Evolutionary conservation across 2,329 filamentous ascomycete genomes (phyloP).

Genomic region (Hypoxylon sp.): DNA sequence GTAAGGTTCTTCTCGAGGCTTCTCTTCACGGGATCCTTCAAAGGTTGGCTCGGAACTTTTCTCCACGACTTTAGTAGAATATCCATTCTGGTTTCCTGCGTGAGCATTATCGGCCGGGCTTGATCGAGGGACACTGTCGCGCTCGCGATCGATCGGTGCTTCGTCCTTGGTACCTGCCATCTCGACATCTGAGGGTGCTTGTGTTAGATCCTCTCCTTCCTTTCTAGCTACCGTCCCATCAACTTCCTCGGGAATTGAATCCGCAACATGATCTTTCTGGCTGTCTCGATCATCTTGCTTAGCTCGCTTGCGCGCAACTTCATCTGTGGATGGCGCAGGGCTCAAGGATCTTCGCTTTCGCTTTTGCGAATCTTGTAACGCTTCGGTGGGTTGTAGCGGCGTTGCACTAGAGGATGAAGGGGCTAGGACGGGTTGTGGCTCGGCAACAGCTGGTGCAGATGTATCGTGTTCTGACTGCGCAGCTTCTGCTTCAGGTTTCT

Average conservation of each 20-base stretch:
- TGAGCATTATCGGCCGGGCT: constrained; percentile 16
- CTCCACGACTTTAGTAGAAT: constrained; percentile 39
- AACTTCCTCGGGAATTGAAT: constrained; percentile 17
- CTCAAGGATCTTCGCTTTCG: constrained; percentile 77
- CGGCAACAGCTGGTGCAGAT: constrained; percentile 44
- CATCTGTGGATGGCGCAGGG: constrained; percentile 69
- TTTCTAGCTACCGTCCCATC: constrained; percentile 20
- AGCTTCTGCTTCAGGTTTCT: constrained; percentile 34
- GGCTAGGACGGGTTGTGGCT: constrained; percentile 30
- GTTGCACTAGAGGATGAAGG: constrained; percentile 39
- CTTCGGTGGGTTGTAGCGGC: constrained; percentile 48
- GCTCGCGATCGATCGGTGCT: constrained; percentile 24
- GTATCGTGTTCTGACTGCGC: constrained; percentile 43
- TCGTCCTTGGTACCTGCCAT: constrained; percentile 33
- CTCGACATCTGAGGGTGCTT: constrained; percentile 37
- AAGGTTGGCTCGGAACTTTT: constrained; percentile 34
- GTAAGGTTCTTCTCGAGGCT: constrained; percentile 45
- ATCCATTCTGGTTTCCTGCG: constrained; percentile 25
- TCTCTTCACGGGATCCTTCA: constrained; percentile 41
- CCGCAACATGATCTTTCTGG: constrained; percentile 34
- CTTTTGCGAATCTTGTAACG: constrained; percentile 70
- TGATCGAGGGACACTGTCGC: constrained; percentile 6
- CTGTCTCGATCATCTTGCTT: constrained; percentile 58
- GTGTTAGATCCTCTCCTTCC: constrained; percentile 1
- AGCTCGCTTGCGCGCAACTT: constrained; percentile 69